Base-by-base conservation (phyloP, 164 flowering plant genomes). In the Tetracentron sinense region DNA sequence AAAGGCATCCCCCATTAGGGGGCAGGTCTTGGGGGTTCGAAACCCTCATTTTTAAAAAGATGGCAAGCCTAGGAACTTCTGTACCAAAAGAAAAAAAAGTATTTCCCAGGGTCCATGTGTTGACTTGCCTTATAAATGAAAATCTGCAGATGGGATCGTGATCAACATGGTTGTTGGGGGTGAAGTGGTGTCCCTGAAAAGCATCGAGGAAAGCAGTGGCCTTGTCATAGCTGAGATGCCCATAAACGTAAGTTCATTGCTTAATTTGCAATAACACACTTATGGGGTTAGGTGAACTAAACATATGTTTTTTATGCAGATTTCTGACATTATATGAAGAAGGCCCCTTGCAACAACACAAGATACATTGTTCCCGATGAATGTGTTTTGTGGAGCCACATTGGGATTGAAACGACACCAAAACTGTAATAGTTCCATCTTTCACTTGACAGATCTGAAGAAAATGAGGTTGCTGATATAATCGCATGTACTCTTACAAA, bases 121-220 rank as follows among this genome's bases (percentile, higher is more conserved):
- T n/a, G n/a, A n/a, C n/a, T n/a, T n/a, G 62, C 30, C 33, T 44
- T 54, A 16, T 57, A 6, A 17, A 49, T 59, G n/a, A 51, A 52
- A 61, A 59, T 74, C n/a, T 76, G 76, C 83, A 95, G 98, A 92
- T 85, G 99, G 97, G 47, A 83, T 92, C 44, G 92, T 92, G 61
- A 88, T 92, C 66, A 95, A 88, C 76, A 88, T 92, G 97, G 96
- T 92, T 74, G 94, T 86, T 65, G 99, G 99, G 28, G 99, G 99
- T 75, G 98, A 94, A 82, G 97, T 95, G 51, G 83, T 83, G 57
- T 81, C 84, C 68, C 83, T 95, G 59, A 92, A 82, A 79, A 75
- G 77, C 75, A 71, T 92, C 55, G 98, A 90, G 71, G 98, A 92
- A 76, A 79, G 81, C 77, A 83, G 78, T 61, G 72, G 76, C 58